phyloP scores from a whole-genome alignment of 2,329 filamentous ascomycete species.

The Nigrospora osmanthi region DNA sequence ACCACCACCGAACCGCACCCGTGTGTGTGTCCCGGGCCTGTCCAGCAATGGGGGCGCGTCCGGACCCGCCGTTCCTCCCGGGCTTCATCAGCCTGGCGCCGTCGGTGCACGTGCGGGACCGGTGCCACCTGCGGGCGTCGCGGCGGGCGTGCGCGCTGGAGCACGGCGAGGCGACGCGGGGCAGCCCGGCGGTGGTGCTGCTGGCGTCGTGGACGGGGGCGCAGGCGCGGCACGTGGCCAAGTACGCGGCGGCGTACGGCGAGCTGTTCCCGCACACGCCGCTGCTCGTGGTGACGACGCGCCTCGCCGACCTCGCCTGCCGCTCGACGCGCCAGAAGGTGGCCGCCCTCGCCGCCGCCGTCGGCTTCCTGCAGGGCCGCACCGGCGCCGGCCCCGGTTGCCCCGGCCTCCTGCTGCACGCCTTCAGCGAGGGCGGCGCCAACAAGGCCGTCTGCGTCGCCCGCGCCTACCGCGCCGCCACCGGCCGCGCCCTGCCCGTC shows the following conservation, averaged over 20 bases:
- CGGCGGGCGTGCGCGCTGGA: too few relatives aligned
- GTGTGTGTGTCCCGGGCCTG: too few relatives aligned
- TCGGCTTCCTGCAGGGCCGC: conserved; percentile 2
- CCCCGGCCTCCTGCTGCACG: conserved; percentile 28
- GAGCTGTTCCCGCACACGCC: conserved; percentile 30
- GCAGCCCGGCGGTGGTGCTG: conserved; percentile 24
- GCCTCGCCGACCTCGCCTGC: conserved; percentile 22
- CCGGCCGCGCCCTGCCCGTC: conserved; percentile 24
- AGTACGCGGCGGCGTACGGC: conserved; percentile 37
- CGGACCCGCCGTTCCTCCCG: conserved; percentile 21
- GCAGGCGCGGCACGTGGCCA: conserved; percentile 29
- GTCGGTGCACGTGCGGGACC: conserved; percentile 20
- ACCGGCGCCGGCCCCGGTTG: not conserved
- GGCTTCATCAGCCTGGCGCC: conserved; percentile 26
- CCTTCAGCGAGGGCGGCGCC: conserved; percentile 42
- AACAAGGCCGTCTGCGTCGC: conserved; percentile 29
- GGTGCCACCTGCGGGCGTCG: not conserved
- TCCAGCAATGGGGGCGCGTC: not conserved
- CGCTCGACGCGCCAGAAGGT: conserved; percentile 5
- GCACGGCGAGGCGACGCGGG: not conserved
- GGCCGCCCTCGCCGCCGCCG: not conserved
- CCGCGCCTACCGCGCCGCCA: conserved; percentile 22
- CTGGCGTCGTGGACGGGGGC: conserved; percentile 40
- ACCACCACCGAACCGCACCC: too few relatives aligned
- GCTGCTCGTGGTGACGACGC: conserved; percentile 31